Percentiles rank a stretch among this genome's conserved stretches.
Conservation (phyloP, 768 basidiomycete genomes). For the Albatrellus ellisii region DNA sequence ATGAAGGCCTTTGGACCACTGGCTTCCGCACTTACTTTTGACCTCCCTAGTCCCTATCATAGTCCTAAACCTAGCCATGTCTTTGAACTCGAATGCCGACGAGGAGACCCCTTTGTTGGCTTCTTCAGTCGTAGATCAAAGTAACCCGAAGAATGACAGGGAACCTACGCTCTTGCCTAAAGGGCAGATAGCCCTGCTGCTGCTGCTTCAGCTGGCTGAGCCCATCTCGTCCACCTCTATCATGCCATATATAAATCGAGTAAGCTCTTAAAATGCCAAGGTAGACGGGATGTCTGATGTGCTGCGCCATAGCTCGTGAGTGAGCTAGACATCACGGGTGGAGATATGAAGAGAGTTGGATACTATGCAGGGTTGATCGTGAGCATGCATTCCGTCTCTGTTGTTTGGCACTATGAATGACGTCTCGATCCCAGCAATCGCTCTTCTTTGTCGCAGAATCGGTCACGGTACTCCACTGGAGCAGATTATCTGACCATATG, state of each 20-base stretch:
- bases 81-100: too few species aligned
- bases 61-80: too few species aligned
- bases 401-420: neutral
- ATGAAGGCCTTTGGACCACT: too few species aligned
- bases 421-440: slow-evolving; percentile 23
- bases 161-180: slow-evolving; percentile 29
- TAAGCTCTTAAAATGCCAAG: slow-evolving; percentile 2
- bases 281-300: neutral
- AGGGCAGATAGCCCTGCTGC: slow-evolving; percentile 29
- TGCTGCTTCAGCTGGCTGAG: slow-evolving; percentile 32
- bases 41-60: too few species aligned
- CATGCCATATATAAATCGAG: slow-evolving; percentile 40
- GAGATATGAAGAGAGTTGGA: slow-evolving; percentile 31
- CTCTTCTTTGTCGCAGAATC: slow-evolving; percentile 35
- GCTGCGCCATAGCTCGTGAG: slow-evolving; percentile 25
- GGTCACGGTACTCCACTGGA: slow-evolving; percentile 34
- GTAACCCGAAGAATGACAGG: neutral
- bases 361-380: slow-evolving; percentile 39
- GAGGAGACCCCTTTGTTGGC: slow-evolving; percentile 1
- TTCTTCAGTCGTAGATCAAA: neutral
- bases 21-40: too few species aligned
- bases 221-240: slow-evolving; percentile 34
- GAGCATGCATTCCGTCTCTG: slow-evolving; percentile 16
- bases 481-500: slow-evolving; percentile 31
- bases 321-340: slow-evolving; percentile 27